Evolutionary conservation across 495 filamentous ascomycete species (phyloP).

Genomic region (Penicillium coprophilum): DNA sequence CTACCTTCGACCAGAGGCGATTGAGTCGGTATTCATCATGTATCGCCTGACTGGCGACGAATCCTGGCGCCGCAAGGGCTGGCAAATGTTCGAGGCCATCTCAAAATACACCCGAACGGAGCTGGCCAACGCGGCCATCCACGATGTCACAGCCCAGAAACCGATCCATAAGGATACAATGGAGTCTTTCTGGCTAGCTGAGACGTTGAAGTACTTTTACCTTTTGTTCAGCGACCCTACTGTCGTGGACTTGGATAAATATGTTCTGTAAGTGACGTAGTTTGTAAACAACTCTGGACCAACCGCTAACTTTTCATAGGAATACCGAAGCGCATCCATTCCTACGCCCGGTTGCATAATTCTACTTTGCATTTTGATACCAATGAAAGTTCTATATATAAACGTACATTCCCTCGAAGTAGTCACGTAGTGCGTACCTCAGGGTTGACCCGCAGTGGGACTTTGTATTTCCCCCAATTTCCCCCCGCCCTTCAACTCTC

Average conservation of each 20-base stretch:
- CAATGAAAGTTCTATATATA: constrained; percentile 24
- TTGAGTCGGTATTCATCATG: constrained; percentile 95
- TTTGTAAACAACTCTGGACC: constrained; percentile 5
- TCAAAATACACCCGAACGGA: constrained; percentile 63
- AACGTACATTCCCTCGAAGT: not conserved
- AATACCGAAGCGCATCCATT: constrained; percentile 60
- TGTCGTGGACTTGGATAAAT: constrained; percentile 79
- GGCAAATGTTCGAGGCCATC: constrained; percentile 85
- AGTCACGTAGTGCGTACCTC: constrained; percentile 4
- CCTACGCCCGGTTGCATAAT: constrained; percentile 41
- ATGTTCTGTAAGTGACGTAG: constrained; percentile 61
- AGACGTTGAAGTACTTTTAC: constrained; percentile 83
- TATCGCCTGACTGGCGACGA: constrained; percentile 84
- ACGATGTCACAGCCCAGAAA: constrained; percentile 62
- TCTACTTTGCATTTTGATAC: constrained; percentile 28
- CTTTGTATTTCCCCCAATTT: constrained; percentile 6
- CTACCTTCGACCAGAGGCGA: constrained; percentile 87
- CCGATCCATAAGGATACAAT: constrained; percentile 45
- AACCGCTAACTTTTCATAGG: constrained; percentile 29
- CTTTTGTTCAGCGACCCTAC: constrained; percentile 69
- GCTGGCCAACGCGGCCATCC: constrained; percentile 69
- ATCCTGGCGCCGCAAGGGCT: constrained; percentile 80
- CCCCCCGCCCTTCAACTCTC: constrained; percentile 31
- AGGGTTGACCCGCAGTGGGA: constrained; percentile 22
- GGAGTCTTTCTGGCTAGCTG: constrained; percentile 68